These are phyloP conservation scores for Sisymbrium irio DNA, from an alignment of 345 rosid genomes.

Conservation along the genomic window DNA sequence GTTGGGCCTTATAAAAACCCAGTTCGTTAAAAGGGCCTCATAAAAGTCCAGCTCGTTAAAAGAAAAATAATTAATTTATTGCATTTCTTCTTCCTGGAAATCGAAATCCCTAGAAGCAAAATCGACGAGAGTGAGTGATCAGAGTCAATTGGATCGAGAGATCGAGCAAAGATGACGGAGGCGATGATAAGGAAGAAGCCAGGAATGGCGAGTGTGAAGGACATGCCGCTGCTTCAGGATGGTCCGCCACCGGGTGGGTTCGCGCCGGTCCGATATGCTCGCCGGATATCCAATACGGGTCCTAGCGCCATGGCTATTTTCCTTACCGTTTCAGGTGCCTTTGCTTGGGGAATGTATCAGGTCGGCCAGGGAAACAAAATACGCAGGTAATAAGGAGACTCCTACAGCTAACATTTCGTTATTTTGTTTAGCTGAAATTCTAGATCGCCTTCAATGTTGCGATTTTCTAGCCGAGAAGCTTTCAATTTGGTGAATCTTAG, in stretches of 20 bases:
- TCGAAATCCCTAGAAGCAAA: constrained; percentile 23
- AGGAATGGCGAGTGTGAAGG: constrained; percentile 98
- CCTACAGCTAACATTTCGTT: not conserved
- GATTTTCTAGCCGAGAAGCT: not conserved
- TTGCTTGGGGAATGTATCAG: constrained; percentile 98
- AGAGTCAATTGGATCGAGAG: constrained; percentile 2
- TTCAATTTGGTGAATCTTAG: not conserved
- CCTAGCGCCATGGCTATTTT: constrained; percentile 95
- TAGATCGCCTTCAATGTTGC: not conserved
- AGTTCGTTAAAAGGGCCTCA: too few species aligned
- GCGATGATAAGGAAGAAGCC: constrained; percentile 93
- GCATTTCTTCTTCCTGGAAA: not conserved
- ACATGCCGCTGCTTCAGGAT: constrained; percentile 94
- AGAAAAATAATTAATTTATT: too few species aligned
- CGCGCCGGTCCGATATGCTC: constrained; percentile 84
- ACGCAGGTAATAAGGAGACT: constrained; percentile 58
- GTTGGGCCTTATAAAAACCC: constrained; percentile 10
- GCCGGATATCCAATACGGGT: constrained; percentile 90
- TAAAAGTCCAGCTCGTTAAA: constrained; percentile 18
- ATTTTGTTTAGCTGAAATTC: not conserved
- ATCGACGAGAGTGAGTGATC: constrained; percentile 20
- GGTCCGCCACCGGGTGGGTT: constrained; percentile 99
- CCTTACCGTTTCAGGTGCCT: constrained; percentile 71
- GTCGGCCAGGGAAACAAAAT: constrained; percentile 95
- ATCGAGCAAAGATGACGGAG: constrained; percentile 71